Percentiles rank a stretch among this genome's conserved stretches.
phyloP scores from a whole-genome alignment of 768 basidiomycete genomes.

The Naganishia vishniacii region DNA sequence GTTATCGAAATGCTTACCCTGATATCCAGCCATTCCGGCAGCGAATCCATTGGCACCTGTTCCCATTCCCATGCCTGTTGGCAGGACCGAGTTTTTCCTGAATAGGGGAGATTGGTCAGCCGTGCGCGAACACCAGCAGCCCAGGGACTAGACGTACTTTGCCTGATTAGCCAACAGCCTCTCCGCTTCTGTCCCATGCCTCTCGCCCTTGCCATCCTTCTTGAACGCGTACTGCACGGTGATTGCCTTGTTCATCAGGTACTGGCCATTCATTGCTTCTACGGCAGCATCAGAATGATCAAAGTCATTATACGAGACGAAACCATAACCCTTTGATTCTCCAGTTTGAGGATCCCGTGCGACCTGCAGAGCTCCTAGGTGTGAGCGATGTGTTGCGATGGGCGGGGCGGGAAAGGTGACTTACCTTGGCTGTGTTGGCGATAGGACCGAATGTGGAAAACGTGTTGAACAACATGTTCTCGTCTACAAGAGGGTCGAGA shows the following conservation, averaged over 20 bases:
- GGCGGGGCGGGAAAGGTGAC: conserved; percentile 9
- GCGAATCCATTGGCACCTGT: conserved; percentile 18
- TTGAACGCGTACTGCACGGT: conserved; percentile 98
- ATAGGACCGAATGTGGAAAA: conserved; percentile 71
- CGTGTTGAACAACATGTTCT: conserved; percentile 84
- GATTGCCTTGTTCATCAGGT: conserved; percentile 97
- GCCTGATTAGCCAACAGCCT: conserved; percentile 91
- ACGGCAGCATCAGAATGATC: conserved; percentile 93
- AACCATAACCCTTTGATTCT: conserved; percentile 91
- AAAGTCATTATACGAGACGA: conserved; percentile 95
- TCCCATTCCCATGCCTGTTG: conserved; percentile 27
- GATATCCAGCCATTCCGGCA: conserved; percentile 30
- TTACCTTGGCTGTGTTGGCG: conserved; percentile 47
- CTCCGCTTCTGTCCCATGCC: conserved; percentile 95
- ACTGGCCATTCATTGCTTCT: conserved; percentile 95
- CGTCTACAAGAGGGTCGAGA: conserved; percentile 91
- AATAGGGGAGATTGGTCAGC: conserved; percentile 9
- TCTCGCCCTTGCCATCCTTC: conserved; percentile 96
- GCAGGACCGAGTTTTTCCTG: conserved; percentile 30
- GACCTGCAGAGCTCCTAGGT: too few relatives aligned
- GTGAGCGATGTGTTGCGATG: too few relatives aligned
- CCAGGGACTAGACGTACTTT: conserved; percentile 52
- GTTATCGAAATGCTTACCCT: conserved; percentile 32
- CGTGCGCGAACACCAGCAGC: conserved; percentile 59
- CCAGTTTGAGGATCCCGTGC: conserved; percentile 80